Evolutionary conservation across 2,329 filamentous ascomycete genomes (phyloP).

Genomic region (Fusarium equiseti): DNA sequence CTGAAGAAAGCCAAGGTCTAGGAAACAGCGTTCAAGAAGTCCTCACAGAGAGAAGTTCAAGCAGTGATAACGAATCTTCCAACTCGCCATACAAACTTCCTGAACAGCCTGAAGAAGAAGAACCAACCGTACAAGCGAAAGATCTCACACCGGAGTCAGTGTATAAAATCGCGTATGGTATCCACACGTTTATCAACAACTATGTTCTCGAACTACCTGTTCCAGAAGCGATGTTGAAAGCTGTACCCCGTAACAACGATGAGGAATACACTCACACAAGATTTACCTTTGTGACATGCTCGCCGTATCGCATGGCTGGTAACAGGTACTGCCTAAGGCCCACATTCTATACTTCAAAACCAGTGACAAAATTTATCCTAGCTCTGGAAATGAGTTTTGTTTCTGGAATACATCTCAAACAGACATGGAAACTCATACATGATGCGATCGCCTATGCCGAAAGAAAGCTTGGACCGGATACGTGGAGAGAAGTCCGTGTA

Average conservation of each 20-base stretch:
- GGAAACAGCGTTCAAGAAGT: neutral
- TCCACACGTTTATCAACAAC: neutral
- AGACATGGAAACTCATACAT: neutral
- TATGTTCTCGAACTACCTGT: neutral
- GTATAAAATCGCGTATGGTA: rapidly evolving
- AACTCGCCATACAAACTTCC: neutral
- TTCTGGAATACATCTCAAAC: rapidly evolving
- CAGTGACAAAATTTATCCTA: neutral
- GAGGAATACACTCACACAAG: constrained; percentile 7
- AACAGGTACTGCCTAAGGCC: neutral
- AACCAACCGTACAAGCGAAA: rapidly evolving
- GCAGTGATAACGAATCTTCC: neutral
- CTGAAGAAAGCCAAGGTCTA: rapidly evolving
- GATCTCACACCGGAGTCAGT: neutral
- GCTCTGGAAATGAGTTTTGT: too few relatives aligned
- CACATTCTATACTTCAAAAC: neutral
- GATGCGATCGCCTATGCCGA: neutral
- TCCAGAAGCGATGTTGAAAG: neutral
- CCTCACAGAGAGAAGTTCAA: rapidly evolving
- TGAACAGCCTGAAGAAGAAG: neutral
- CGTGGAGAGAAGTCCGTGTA: neutral
- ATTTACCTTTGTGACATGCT: constrained; percentile 7
- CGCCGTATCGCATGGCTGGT: neutral
- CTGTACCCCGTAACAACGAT: neutral
- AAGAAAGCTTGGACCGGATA: neutral